Base-by-base conservation (phyloP, 176 grass and related monocot species). In the Hordeum marinum region DNA sequence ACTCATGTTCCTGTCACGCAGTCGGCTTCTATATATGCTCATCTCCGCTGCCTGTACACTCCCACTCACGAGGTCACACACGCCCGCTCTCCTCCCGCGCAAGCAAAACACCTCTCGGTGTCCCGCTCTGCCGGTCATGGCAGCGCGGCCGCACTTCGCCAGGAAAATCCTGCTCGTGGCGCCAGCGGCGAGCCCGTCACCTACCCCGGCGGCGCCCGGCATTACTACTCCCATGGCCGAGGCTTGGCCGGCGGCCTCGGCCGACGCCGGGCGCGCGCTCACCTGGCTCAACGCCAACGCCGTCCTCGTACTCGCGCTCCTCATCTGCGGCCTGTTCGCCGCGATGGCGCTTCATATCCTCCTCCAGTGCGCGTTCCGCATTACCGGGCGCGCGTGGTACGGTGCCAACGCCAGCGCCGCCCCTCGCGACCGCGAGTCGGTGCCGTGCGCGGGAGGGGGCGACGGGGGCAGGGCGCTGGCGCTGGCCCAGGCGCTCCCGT, bases 281-380 rank as follows among this genome's bases (percentile, higher is more conserved):
- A 20, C 8, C 41, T 61, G 41, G 21, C 76, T 86, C 15, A 59
- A 84, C 68, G 52, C 63, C 39, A 75, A 84, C 48, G 80, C 77
- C 43, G 1, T 93, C 43, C 25, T 84, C 78, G 9, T 88, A 10
- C 88, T 97, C 9, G 84, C 92, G 3, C 46, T 91, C 81, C 57
- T 97, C 42, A 4, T 90, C 62, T 97, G 92, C 36, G 85, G 63
- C 26, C 2, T 94, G 43, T 17, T 97, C 45, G 86, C 81, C 78
- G 60, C 72, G 7, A 60, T 97, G 32, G 71, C 64, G 45, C 69
- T 89, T 26, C 84, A 81, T 41, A 14, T 34, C 46, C 42, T 65
- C 46, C 48, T 97, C 62, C 78, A 78, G 26, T 94, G 79, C 79
- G 57, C 57, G 37, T 72, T 85, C 41, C 79, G 76, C 72, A 6